Evolutionary conservation across 2,329 filamentous ascomycete species (phyloP), one percentile per base, ranked within the genome.

Genomic region (Colletotrichum brevisporum): DNA sequence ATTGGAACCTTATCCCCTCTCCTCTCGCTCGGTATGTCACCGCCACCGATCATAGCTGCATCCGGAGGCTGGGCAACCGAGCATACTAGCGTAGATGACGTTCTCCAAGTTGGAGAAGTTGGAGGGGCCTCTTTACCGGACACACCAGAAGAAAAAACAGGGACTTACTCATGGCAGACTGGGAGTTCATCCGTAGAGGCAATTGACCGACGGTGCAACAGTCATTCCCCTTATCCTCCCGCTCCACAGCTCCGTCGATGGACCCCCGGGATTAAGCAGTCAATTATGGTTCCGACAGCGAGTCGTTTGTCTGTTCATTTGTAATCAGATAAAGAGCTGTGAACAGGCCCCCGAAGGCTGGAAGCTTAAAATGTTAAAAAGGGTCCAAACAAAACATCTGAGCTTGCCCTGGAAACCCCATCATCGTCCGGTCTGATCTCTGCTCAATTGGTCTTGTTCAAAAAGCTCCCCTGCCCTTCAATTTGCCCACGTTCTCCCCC

Each of bases 281-380:
- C 43, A 36, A 50, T 21, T 47, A n/a, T 51, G 24, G 16, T 59
- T 21, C 61, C 66, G 61, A 21, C 16, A 1, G 2, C 21, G 15
- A 16, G n/a, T 2, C 16, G 65, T 69, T 65, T 65, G 66, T 69
- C n/a, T 15, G 16, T 9, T 2, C 21, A 69, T 69, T 69, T 69
- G 66, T 69, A 65, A 69, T 69, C 66, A 43, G 31, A 13, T n/a
- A 21, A n/a, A 26, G 26, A 50, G 18, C 2, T 24, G 47, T 48
- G 21, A 51, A 31, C 27, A 31, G 27, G 9, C 27, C 31, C 50
- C 57, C 41, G 51, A 16, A 48, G 31, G 31, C 31, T 36, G 16
- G 56, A 57, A 67, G 52, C 50, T 66, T 54, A 55, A 59, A 58
- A 13, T 21, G 53, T 66, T 39, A 51, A 65, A n/a, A 54, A 48